phyloP scores from a whole-genome alignment of 306 rosid genomes.

The Clitoria ternatea region DNA sequence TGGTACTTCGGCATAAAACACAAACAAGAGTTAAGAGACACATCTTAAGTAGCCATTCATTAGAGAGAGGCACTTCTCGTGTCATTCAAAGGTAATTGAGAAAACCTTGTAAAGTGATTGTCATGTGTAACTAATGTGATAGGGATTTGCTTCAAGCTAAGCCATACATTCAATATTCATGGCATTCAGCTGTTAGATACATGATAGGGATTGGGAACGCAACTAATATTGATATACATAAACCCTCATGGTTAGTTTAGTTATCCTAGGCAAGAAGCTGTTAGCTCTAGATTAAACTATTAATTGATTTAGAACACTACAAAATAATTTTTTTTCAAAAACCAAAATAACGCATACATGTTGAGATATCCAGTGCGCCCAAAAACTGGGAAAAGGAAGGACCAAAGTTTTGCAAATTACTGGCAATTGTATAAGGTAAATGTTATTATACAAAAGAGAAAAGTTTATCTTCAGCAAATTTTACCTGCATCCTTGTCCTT shows the following conservation, averaged over 20 bases:
- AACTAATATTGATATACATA: conserved; percentile 29
- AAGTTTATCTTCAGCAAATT: conserved; percentile 44
- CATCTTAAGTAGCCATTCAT: background rate
- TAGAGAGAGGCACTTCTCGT: background rate
- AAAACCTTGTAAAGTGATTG: background rate
- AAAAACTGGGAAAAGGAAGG: conserved; percentile 33
- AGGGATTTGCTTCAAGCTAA: background rate
- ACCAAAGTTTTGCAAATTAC: conserved; percentile 34
- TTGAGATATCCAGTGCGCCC: conserved; percentile 44
- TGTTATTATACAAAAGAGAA: conserved; percentile 40
- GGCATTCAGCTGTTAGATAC: conserved; percentile 2
- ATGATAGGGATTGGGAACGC: conserved; percentile 3
- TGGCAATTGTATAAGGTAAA: conserved; percentile 35
- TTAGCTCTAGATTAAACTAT: conserved; percentile 20
- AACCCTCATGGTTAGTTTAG: conserved; percentile 21
- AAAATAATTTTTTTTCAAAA: background rate
- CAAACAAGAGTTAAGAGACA: background rate
- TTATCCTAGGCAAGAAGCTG: conserved; percentile 27
- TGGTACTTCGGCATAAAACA: background rate
- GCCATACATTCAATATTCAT: background rate
- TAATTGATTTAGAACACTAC: conserved; percentile 10
- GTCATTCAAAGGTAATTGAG: background rate
- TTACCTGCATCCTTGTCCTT: conserved; percentile 52
- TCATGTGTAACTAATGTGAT: background rate
- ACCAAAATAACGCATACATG: conserved; percentile 31